A percentile compares a stretch with the other conserved stretches of the same genome.
These are phyloP conservation scores for Eutrema yunnanense DNA, from an alignment of 345 rosid genomes.

Conservation along the genomic window DNA sequence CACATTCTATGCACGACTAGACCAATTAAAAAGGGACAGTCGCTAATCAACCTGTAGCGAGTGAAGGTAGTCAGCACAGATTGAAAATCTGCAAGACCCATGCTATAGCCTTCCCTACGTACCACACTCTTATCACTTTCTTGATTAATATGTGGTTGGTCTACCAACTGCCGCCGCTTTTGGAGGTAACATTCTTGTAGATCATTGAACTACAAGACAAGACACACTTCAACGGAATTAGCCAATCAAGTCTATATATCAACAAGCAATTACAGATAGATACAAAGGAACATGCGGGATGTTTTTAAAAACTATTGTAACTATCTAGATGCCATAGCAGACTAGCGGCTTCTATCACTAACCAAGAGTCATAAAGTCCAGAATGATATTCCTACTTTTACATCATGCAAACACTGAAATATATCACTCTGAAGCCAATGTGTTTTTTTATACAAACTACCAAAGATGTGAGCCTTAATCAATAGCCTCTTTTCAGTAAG, in stretches of 20 bases:
- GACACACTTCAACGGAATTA: not conserved
- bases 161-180: constrained; percentile 75
- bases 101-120: constrained; percentile 72
- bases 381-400: not conserved
- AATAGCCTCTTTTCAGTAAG: not conserved
- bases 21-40: constrained; percentile 2
- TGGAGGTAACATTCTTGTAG: constrained; percentile 94
- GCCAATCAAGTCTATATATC: constrained; percentile 6
- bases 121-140: constrained; percentile 61
- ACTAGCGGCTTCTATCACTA: not conserved
- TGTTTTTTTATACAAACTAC: not conserved
- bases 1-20: not conserved
- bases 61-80: constrained; percentile 81
- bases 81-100: constrained; percentile 87
- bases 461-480: not conserved
- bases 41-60: constrained; percentile 64
- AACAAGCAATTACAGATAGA: not conserved
- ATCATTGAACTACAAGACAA: constrained; percentile 67
- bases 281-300: not conserved
- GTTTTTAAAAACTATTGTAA: not conserved
- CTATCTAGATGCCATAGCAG: not conserved
- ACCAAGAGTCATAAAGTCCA: not conserved
- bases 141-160: constrained; percentile 48
- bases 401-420: not conserved
- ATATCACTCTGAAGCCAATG: not conserved